These are phyloP conservation scores for Mycena polygramma DNA, from an alignment of 768 basidiomycete genomes.

Conservation along the genomic window DNA sequence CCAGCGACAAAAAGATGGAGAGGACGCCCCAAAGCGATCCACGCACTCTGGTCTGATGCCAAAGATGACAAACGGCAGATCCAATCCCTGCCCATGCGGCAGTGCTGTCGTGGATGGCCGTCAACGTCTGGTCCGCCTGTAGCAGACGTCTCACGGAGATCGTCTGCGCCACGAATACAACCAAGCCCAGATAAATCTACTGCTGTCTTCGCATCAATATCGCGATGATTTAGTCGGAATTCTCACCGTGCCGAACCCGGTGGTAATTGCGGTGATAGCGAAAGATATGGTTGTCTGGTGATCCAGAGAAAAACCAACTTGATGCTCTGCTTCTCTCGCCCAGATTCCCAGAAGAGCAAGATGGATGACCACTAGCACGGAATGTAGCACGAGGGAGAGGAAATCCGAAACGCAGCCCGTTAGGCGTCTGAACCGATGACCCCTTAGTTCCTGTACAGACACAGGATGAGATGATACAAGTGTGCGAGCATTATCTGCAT, in stretches of 20 bases:
- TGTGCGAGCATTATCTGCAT: not conserved
- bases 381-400: not conserved
- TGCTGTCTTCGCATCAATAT: too few relatives aligned
- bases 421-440: not conserved
- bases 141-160: not conserved
- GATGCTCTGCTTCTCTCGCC: not conserved
- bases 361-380: not conserved
- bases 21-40: too few relatives aligned
- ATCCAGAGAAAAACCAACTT: not conserved
- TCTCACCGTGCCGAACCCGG: not conserved
- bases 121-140: not conserved
- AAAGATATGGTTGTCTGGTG: not conserved
- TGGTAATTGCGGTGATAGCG: not conserved
- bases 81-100: constrained; percentile 4
- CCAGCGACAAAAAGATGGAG: too few relatives aligned
- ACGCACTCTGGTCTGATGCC: not conserved
- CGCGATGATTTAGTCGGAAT: too few relatives aligned
- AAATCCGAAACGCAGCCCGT: not conserved
- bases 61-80: not conserved
- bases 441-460: not conserved
- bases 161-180: not conserved
- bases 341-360: not conserved
- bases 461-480: not conserved
- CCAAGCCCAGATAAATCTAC: not conserved
- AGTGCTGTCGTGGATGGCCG: not conserved